Conservation (phyloP, 1,284 basidiomycete species). For the Trichosporon inkin region DNA sequence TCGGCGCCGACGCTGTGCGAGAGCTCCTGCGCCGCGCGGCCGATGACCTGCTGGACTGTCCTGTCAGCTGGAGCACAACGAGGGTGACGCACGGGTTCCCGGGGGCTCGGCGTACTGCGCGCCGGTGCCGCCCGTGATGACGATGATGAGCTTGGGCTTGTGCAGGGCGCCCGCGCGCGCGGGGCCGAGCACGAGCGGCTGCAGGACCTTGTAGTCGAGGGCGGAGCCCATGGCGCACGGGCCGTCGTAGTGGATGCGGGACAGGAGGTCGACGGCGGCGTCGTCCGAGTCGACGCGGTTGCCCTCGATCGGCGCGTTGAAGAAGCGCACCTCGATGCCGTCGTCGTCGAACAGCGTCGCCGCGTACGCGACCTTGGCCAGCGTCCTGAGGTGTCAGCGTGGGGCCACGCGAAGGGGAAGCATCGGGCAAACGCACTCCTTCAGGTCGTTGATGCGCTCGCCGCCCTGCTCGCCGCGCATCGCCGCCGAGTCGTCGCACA, state of each 20-base stretch:
- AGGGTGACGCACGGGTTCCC: slow-evolving; percentile 6
- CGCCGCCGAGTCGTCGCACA: slow-evolving; percentile 21
- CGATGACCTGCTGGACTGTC: slow-evolving; percentile 15
- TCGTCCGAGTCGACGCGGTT: slow-evolving; percentile 50
- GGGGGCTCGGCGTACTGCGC: slow-evolving; percentile 14
- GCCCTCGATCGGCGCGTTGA: slow-evolving; percentile 51
- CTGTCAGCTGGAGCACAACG: neutral
- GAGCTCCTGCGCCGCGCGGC: slow-evolving; percentile 14
- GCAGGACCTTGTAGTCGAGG: slow-evolving; percentile 51
- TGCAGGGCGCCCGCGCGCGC: slow-evolving; percentile 41
- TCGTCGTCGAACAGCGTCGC: slow-evolving; percentile 52
- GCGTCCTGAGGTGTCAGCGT: slow-evolving; percentile 28
- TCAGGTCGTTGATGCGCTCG: slow-evolving; percentile 40
- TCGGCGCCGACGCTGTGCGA: slow-evolving; percentile 13
- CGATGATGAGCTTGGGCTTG: slow-evolving; percentile 52
- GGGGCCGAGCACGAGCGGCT: slow-evolving; percentile 52
- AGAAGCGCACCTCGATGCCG: slow-evolving; percentile 49
- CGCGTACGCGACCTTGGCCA: slow-evolving; percentile 49
- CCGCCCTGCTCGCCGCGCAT: slow-evolving; percentile 19
- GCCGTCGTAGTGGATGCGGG: slow-evolving; percentile 38
- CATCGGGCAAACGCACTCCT: slow-evolving; percentile 32
- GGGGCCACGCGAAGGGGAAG: too few relatives aligned
- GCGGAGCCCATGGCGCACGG: slow-evolving; percentile 41
- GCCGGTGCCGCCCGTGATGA: slow-evolving; percentile 42
- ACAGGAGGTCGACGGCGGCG: slow-evolving; percentile 37